Evolutionary conservation across 176 grass and related monocot genomes (phyloP), one percentile per base, ranked within the genome.

Genomic region (Ananas comosus): DNA sequence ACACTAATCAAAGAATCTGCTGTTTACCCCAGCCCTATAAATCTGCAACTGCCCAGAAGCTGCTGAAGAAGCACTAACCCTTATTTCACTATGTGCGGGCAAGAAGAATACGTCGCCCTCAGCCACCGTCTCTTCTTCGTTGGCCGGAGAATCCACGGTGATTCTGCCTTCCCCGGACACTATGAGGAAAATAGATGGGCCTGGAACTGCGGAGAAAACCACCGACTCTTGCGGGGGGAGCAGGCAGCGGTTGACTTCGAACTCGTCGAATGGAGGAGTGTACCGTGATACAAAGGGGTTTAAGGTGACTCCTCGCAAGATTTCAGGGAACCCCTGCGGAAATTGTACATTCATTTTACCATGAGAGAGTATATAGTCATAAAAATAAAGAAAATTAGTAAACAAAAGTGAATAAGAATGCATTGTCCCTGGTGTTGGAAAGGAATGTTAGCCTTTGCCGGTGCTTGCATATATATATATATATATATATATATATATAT

Each of bases 201-300:
- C 84, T 22, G 79, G 82, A n/a, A 87, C 81, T 0, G 86, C 73
- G 12, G 81, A 33, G 72, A 92, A 80, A 4, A 79, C 68, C 70
- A 85, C 58, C 8, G 71, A 29, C 81, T 88, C 80, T 7, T 72
- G 65, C 70, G 81, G 52, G 10, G 69, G 61, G 13, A 92, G 70
- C 17, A 78, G 68, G 69, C 73, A 87, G 47, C 29, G 65, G 70
- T 97, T 86, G 0, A 97, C 93, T 72, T 92, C 93, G 13, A 97
- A 97, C 76, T 97, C 93, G 2, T 88, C 84, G 13, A 89, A 92
- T 22, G 93, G 86, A 77, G 89, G 82, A 10, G 89, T 92, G 64
- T 97, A 97, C 12, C 86, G 83, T 61, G 74, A 85, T 51, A 92
- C 64, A 16, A 80, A 65, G 64, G 54, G 70, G 42, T 87, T 81